phyloP scores from a whole-genome alignment of 2,329 filamentous ascomycete species.

The Esteya vermicola region DNA sequence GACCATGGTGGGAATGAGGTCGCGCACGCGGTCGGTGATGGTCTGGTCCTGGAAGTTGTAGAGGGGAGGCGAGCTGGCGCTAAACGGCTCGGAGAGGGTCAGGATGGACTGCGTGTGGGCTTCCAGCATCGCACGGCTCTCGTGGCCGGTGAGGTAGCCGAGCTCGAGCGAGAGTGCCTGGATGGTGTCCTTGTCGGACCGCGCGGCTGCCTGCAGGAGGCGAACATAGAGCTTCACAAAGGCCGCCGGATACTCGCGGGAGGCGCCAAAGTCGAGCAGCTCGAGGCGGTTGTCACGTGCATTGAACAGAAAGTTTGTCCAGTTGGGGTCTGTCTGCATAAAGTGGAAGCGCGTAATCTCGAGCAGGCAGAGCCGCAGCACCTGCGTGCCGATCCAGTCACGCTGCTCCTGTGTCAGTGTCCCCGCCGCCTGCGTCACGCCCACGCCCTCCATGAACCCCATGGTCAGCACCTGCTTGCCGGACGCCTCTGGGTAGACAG shows the following conservation, averaged over 20 bases:
- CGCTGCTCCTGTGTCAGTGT: constrained; percentile 68
- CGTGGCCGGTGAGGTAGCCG: constrained; percentile 85
- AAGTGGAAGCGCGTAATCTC: constrained; percentile 92
- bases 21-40: constrained; percentile 84
- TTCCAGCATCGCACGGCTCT: constrained; percentile 73
- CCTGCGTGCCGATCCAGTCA: constrained; percentile 93
- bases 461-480: constrained; percentile 46
- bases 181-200: constrained; percentile 49
- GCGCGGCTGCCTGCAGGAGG: constrained; percentile 67
- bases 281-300: constrained; percentile 57
- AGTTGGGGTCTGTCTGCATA: constrained; percentile 99
- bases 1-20: constrained; percentile 85
- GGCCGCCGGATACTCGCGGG: constrained; percentile 63
- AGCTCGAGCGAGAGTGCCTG: constrained; percentile 57
- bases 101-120: constrained; percentile 81
- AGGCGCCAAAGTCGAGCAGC: constrained; percentile 90
- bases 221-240: constrained; percentile 73
- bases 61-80: constrained; percentile 56
- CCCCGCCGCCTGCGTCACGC: constrained; percentile 61
- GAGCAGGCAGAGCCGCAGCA: constrained; percentile 78
- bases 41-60: constrained; percentile 94
- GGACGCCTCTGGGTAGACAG: constrained; percentile 10
- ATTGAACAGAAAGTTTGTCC: constrained; percentile 98
- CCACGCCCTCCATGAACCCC: constrained; percentile 75
- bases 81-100: constrained; percentile 85